Percentiles rank a stretch among this genome's conserved stretches.
Conservation (phyloP, 352 stramenopile genomes). For the Phytophthora melonis region DNA sequence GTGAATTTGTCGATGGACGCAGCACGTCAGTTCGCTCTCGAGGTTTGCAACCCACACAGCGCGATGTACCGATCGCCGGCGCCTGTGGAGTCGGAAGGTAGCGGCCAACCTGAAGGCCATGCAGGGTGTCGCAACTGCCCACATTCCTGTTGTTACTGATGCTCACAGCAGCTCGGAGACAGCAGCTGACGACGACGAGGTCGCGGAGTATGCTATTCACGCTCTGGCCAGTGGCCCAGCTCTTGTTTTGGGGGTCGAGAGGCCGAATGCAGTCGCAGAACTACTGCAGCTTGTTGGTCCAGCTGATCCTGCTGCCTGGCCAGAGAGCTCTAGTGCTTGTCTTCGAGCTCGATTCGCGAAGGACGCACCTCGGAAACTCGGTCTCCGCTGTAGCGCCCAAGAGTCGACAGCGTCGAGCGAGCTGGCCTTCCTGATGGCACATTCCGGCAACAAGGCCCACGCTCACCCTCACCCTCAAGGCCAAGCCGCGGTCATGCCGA, state of each 20-base stretch:
- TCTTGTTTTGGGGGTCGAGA: slow-evolving; percentile 58
- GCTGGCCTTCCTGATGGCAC: slow-evolving; percentile 52
- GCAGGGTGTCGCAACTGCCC: neutral
- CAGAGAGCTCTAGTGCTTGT: slow-evolving; percentile 18
- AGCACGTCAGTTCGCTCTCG: slow-evolving; percentile 47
- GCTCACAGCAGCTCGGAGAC: neutral
- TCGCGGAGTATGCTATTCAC: slow-evolving; percentile 37
- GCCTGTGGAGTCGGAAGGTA: slow-evolving; percentile 11
- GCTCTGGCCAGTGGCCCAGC: slow-evolving; percentile 44
- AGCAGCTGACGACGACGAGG: slow-evolving; percentile 26
- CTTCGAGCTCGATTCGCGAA: slow-evolving; percentile 58
- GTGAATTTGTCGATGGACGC: slow-evolving; percentile 49
- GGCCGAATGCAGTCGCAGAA: slow-evolving; percentile 53
- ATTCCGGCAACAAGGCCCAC: slow-evolving; percentile 26
- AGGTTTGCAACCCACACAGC: slow-evolving; percentile 51
- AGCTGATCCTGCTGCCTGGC: slow-evolving; percentile 39
- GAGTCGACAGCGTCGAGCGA: slow-evolving; percentile 47
- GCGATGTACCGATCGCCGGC: slow-evolving; percentile 25
- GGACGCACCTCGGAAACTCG: slow-evolving; percentile 39
- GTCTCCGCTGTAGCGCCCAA: slow-evolving; percentile 53
- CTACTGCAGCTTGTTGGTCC: slow-evolving; percentile 67
- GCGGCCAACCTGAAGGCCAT: slow-evolving; percentile 9
- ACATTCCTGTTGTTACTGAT: neutral
- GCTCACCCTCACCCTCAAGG: neutral
- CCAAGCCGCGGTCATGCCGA: neutral